Evolutionary conservation across 2,329 filamentous ascomycete genomes (phyloP).

Genomic region (Botrytis cinerea): DNA sequence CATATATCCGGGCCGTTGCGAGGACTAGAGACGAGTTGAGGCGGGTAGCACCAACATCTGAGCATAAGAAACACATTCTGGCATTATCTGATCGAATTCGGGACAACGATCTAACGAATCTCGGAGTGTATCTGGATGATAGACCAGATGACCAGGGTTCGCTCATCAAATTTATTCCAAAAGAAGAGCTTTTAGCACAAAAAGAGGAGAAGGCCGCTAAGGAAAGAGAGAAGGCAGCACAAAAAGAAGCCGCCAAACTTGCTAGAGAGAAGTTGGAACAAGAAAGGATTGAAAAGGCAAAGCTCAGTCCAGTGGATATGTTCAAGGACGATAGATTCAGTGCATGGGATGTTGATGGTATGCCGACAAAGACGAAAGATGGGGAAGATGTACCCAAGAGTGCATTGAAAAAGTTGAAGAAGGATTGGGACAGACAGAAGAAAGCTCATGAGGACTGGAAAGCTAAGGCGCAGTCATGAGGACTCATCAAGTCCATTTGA

Average conservation of each 20-base stretch:
- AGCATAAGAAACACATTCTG: slow-evolving; percentile 71
- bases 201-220: slow-evolving; percentile 61
- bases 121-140: slow-evolving; percentile 88
- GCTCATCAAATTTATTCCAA: slow-evolving; percentile 68
- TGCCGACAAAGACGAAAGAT: slow-evolving; percentile 75
- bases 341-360: slow-evolving; percentile 79
- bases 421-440: slow-evolving; percentile 90
- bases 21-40: slow-evolving; percentile 51
- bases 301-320: slow-evolving; percentile 55
- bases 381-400: slow-evolving; percentile 82
- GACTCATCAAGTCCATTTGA: neutral
- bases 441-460: slow-evolving; percentile 71
- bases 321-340: slow-evolving; percentile 64
- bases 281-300: slow-evolving; percentile 55
- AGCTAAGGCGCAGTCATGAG: slow-evolving; percentile 23
- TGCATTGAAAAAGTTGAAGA: slow-evolving; percentile 77
- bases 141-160: slow-evolving; percentile 61
- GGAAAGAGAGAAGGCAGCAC: slow-evolving; percentile 61
- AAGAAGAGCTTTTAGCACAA: slow-evolving; percentile 57
- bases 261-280: slow-evolving; percentile 51
- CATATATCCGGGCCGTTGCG: slow-evolving; percentile 54
- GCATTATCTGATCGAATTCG: slow-evolving; percentile 77
- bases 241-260: slow-evolving; percentile 44
- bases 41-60: slow-evolving; percentile 51
- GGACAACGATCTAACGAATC: slow-evolving; percentile 76